Evolutionary conservation across 228 moss, liverwort and hornwort genomes (phyloP).

Genomic region (Sphagnum fallax): DNA sequence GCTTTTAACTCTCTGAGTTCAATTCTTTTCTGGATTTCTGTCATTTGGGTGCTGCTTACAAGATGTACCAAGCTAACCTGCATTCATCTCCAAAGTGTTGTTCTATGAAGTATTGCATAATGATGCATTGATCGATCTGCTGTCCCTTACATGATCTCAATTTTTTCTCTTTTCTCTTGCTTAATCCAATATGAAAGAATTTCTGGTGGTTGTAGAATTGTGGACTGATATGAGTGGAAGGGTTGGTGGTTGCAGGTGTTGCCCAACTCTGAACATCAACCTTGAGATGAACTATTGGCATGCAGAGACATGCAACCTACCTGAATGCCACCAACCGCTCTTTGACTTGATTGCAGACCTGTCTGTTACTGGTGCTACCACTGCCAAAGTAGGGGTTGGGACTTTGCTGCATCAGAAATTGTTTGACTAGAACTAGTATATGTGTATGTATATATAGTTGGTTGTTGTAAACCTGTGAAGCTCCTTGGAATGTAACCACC

Average conservation of each 20-base stretch:
- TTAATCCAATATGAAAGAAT: too few species aligned
- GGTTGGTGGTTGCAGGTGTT: constrained; percentile 44
- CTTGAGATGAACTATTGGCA: constrained; percentile 99
- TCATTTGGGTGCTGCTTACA: too few species aligned
- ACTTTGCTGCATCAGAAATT: neutral
- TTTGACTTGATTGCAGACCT: constrained; percentile 84
- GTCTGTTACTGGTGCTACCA: constrained; percentile 65
- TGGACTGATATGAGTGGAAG: too few species aligned
- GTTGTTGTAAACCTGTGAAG: too few species aligned
- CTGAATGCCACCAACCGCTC: constrained; percentile 79
- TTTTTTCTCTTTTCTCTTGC: neutral
- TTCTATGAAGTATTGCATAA: neutral
- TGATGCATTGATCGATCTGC: neutral
- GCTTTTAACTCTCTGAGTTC: too few species aligned
- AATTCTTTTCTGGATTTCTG: too few species aligned
- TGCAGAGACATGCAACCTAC: constrained; percentile 88
- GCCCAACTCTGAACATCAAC: constrained; percentile 93
- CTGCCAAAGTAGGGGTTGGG: constrained; percentile 51
- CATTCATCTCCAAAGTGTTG: neutral
- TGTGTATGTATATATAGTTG: too few species aligned
- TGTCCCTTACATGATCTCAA: neutral
- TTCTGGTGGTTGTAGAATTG: too few species aligned
- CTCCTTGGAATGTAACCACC: too few species aligned
- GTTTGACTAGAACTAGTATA: neutral
- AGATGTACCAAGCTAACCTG: too few species aligned